Conservation (phyloP, 305 asterid species). For the Rubia balearica region DNA sequence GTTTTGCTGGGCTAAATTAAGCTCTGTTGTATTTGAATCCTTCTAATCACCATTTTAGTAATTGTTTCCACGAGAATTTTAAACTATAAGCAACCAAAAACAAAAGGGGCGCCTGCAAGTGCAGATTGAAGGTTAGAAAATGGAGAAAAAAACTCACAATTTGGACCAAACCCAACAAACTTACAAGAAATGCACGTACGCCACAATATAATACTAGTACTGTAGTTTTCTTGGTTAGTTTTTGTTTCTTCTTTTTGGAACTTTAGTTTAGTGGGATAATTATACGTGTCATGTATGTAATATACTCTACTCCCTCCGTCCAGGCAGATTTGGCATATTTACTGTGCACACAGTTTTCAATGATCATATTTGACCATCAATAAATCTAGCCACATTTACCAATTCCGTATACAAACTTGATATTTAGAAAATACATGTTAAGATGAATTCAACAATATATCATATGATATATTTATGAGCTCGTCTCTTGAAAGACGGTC, state of each 20-base stretch:
- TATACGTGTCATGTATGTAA: neutral
- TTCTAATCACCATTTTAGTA: constrained; percentile 7
- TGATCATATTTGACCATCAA: no score
- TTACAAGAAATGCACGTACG: constrained; percentile 20
- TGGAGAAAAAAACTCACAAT: neutral
- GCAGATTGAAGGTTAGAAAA: constrained; percentile 6
- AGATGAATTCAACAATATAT: no score
- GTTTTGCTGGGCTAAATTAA: neutral
- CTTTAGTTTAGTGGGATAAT: neutral
- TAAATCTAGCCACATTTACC: no score
- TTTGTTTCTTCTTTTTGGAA: neutral
- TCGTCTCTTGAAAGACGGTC: no score
- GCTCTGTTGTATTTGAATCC: neutral
- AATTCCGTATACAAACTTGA: no score
- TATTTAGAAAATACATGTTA: no score
- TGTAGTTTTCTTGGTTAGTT: neutral
- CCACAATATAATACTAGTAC: constrained; percentile 6
- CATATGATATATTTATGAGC: no score
- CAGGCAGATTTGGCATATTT: no score
- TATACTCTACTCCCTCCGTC: no score
- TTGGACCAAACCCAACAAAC: constrained; percentile 25
- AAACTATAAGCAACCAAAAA: constrained; percentile 4
- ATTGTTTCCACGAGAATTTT: neutral
- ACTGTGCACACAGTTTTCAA: no score
- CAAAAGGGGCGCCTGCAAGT: constrained; percentile 26